Evolutionary conservation across 106 monocot genomes (phyloP).

Genomic region (Dendrobium chrysotoxum): DNA sequence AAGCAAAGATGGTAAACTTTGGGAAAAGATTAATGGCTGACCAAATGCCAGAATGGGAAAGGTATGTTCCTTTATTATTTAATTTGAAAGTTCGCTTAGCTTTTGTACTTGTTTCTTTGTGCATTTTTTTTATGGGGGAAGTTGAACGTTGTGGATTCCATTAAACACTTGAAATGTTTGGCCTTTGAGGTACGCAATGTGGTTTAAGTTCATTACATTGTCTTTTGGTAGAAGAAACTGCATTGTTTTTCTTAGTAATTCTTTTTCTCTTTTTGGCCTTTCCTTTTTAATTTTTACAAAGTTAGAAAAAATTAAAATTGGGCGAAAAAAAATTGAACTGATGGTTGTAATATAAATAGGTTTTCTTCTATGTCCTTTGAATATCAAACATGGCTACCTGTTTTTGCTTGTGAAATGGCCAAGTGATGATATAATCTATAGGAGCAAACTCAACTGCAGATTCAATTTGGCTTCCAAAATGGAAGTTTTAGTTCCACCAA

Average conservation of each 20-base stretch:
- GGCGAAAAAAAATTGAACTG: too few species aligned
- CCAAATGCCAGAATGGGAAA: conserved; percentile 46
- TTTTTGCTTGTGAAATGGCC: too few species aligned
- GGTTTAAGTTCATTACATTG: background rate
- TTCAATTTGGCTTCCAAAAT: too few species aligned
- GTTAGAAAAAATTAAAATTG: too few species aligned
- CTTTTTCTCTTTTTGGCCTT: background rate
- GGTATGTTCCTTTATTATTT: conserved; percentile 23
- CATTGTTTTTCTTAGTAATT: background rate
- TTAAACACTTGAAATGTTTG: background rate
- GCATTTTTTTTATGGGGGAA: too few species aligned
- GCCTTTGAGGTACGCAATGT: background rate
- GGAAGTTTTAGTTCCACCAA: too few species aligned
- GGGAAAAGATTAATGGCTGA: conserved; percentile 45
- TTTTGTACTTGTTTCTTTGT: background rate
- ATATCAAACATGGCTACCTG: too few species aligned
- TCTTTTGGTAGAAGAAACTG: background rate
- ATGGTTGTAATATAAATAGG: too few species aligned
- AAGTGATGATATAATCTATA: too few species aligned
- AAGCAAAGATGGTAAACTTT: conserved; percentile 65
- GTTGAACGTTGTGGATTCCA: background rate
- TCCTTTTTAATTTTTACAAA: background rate
- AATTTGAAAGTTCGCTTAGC: background rate
- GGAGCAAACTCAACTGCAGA: too few species aligned
- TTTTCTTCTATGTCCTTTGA: too few species aligned